Evolutionary conservation across 129 eudicot species (phyloP).

Genomic region (Saussurea involucrata): DNA sequence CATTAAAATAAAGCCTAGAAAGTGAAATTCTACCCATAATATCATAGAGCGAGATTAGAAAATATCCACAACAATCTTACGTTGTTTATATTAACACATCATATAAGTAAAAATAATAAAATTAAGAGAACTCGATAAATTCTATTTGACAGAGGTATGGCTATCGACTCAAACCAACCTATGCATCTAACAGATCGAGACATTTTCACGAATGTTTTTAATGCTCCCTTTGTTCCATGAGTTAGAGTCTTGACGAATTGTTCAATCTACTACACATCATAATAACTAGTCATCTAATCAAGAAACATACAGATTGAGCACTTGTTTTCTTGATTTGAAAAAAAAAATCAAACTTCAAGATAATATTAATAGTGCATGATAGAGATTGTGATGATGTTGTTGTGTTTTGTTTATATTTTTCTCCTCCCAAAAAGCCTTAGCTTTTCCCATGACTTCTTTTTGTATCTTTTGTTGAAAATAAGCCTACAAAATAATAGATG

Average conservation of each 20-base stretch:
- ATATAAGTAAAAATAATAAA: background rate
- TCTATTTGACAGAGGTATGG: background rate
- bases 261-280: background rate
- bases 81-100: background rate
- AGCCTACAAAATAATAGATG: constrained; percentile 27
- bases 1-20: background rate
- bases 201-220: background rate
- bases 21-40: background rate
- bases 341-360: background rate
- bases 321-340: background rate
- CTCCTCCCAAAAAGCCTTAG: background rate
- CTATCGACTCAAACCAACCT: background rate
- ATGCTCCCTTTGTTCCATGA: background rate
- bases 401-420: constrained; percentile 1
- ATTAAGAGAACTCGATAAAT: too few relatives aligned
- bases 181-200: background rate
- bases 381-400: constrained; percentile 18
- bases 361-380: background rate
- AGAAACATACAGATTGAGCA: background rate
- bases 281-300: background rate
- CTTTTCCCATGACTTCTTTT: constrained; percentile 24
- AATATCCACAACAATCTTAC: background rate
- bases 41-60: background rate
- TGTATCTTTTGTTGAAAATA: constrained; percentile 27
- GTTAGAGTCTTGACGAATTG: background rate